Conservation (phyloP, 2,329 filamentous ascomycete genomes). For the Trichoderma afroharzianum region DNA sequence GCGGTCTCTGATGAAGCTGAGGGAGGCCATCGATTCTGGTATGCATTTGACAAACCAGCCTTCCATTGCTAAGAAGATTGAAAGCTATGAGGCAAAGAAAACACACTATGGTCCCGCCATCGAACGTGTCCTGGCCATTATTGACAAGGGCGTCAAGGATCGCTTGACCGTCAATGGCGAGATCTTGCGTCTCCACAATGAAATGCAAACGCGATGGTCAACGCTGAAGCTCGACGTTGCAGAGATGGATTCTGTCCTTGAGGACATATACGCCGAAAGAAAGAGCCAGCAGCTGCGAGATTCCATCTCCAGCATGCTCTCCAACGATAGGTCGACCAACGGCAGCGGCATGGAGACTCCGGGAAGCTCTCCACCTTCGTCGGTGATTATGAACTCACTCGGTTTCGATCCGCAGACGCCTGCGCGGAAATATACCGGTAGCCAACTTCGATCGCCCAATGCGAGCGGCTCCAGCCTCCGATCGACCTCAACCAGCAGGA, state of each 20-base stretch:
- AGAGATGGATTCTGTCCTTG: slow-evolving; percentile 70
- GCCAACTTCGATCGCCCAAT: slow-evolving; percentile 47
- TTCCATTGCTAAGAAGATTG: slow-evolving; percentile 74
- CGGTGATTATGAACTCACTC: slow-evolving; percentile 56
- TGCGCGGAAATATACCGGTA: slow-evolving; percentile 30
- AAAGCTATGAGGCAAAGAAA: slow-evolving; percentile 93
- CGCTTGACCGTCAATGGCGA: slow-evolving; percentile 96
- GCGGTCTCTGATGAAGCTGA: slow-evolving; percentile 77
- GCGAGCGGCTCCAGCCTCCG: slow-evolving; percentile 44
- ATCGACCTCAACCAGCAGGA: slow-evolving; percentile 43
- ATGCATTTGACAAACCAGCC: slow-evolving; percentile 69
- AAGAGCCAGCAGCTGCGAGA: slow-evolving; percentile 77
- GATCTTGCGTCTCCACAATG: slow-evolving; percentile 78
- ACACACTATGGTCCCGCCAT: slow-evolving; percentile 91
- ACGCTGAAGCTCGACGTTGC: slow-evolving; percentile 71
- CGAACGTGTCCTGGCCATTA: slow-evolving; percentile 84
- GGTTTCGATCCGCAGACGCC: slow-evolving; percentile 49
- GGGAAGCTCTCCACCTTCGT: slow-evolving; percentile 62
- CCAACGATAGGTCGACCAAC: slow-evolving; percentile 70
- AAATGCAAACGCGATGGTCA: slow-evolving; percentile 81
- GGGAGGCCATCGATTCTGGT: slow-evolving; percentile 71
- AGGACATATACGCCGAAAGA: slow-evolving; percentile 63
- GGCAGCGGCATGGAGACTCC: slow-evolving; percentile 69
- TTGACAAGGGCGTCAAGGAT: slow-evolving; percentile 92
- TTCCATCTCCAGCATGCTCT: slow-evolving; percentile 88